Evolutionary conservation across 495 filamentous ascomycete genomes (phyloP).

Genomic region (Penicillium salamii): DNA sequence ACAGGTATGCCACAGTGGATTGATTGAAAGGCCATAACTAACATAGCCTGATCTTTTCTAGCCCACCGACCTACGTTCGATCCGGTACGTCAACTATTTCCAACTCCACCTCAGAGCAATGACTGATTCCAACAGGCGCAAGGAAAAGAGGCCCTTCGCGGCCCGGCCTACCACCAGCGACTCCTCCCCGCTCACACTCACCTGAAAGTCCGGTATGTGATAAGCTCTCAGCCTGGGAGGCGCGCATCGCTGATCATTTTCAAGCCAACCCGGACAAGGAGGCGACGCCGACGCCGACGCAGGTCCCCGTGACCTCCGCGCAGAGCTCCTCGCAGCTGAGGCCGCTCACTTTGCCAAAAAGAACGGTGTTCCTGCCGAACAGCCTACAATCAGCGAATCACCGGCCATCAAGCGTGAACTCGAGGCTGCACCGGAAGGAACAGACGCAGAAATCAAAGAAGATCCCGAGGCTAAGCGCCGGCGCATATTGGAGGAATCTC

Average conservation of each 20-base stretch:
- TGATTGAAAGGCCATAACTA: background rate
- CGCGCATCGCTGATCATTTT: slow-evolving; percentile 13
- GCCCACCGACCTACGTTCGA: slow-evolving; percentile 90
- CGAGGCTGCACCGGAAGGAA: slow-evolving; percentile 39
- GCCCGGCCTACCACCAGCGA: slow-evolving; percentile 94
- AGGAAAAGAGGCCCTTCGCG: slow-evolving; percentile 92
- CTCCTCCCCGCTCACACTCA: slow-evolving; percentile 89
- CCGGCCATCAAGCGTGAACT: slow-evolving; percentile 64
- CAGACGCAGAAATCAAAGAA: slow-evolving; percentile 40
- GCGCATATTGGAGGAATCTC: slow-evolving; percentile 82
- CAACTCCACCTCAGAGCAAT: slow-evolving; percentile 8
- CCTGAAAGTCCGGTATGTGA: slow-evolving; percentile 73
- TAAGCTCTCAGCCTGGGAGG: background rate
- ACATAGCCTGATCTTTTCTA: slow-evolving; percentile 30
- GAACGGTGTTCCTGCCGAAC: slow-evolving; percentile 55
- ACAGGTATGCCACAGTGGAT: slow-evolving; percentile 47
- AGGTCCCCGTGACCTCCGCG: slow-evolving; percentile 70
- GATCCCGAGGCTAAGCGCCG: slow-evolving; percentile 81
- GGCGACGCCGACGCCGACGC: slow-evolving; percentile 68
- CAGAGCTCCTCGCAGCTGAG: slow-evolving; percentile 87
- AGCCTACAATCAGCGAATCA: slow-evolving; percentile 32
- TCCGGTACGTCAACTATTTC: slow-evolving; percentile 56
- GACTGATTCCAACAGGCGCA: slow-evolving; percentile 58
- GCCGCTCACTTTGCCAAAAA: slow-evolving; percentile 83
- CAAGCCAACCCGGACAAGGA: slow-evolving; percentile 82